phyloP scores from a whole-genome alignment of 2,329 filamentous ascomycete genomes.

The Paracorniculantispora psalliotae region DNA sequence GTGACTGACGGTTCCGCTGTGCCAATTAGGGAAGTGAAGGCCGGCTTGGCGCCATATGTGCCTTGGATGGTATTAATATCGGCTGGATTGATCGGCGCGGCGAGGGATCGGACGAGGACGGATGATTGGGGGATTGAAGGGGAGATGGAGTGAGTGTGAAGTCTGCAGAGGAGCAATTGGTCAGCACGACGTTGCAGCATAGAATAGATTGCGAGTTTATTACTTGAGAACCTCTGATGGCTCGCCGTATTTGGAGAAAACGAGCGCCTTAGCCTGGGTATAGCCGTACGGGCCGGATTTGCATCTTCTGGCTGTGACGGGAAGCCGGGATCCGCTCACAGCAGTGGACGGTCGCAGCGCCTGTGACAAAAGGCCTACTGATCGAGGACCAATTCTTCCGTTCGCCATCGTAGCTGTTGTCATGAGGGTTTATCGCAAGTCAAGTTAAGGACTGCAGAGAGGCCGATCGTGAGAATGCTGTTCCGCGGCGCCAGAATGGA shows the following conservation, averaged over 20 bases:
- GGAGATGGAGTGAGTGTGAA: conserved; percentile 73
- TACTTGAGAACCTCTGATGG: conserved; percentile 65
- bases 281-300: conserved; percentile 70
- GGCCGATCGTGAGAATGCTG: not conserved
- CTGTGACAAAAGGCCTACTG: not conserved
- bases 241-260: conserved; percentile 70
- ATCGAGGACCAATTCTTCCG: not conserved
- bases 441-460: not conserved
- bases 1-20: conserved; percentile 72
- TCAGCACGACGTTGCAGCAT: conserved; percentile 8
- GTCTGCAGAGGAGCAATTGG: conserved; percentile 30
- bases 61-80: conserved; percentile 98
- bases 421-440: not conserved
- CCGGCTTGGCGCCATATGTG: conserved; percentile 82
- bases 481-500: not conserved
- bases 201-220: conserved; percentile 40
- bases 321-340: conserved; percentile 16
- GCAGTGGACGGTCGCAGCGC: not conserved
- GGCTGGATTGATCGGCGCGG: conserved; percentile 90
- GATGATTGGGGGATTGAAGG: conserved; percentile 60
- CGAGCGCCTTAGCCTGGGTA: conserved; percentile 77
- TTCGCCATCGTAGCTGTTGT: not conserved
- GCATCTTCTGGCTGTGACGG: conserved; percentile 32
- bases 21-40: conserved; percentile 70
- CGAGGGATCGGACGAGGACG: conserved; percentile 80